Evolutionary conservation across 2,329 filamentous ascomycete species (phyloP), one percentile per base, ranked within the genome.

Genomic region (Gnomoniopsis sp.): DNA sequence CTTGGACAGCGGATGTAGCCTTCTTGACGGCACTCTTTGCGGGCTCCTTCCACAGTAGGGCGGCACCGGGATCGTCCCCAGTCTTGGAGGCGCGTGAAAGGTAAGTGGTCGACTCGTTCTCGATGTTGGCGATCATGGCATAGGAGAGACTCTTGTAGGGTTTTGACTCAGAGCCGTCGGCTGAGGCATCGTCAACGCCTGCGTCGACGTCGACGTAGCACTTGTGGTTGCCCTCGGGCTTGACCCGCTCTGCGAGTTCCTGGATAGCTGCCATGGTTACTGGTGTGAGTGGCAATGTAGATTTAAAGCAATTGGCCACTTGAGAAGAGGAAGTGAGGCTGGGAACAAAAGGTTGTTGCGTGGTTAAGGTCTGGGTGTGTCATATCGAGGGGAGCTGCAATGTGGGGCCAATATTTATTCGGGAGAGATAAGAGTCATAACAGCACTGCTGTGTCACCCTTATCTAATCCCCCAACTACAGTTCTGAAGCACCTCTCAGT

Each of bases 11-110:
- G 72, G 86, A 87, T 77, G 85, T 85, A 3, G 88, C 89, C 77
- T 96, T 96, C 80, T 96, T 96, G 70, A 91, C 74, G 22, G 90
- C 91, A 61, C 88, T 89, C 79, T 95, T 96, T 61, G 89, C 88
- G 21, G 86, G 88, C 57, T 88, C 87, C 77, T 93, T 93, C 89
- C 88, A 96, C 66, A 86, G 82, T 64, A 88, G 74, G 64, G 85
- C 82, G 55, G 81, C 81, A 55, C 81, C 79, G 63, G 82, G 80
- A 67, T 91, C 89, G 62, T 86, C 86, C 26, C 83, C 85, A 51
- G 84, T 87, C 61, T 82, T 78, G 33, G 86, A 88, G 65, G 89
- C 88, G 71, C 88, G 85, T 50, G 82, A 86, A 63, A 88, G 79
- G 74, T 90, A 95, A 62, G 83, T 79, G 48, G 79, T 77, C 57